A percentile compares a stretch with the other conserved stretches of the same genome.
These are phyloP conservation scores for Cucurbita argyrosperma DNA, from an alignment of 306 rosid species.

Conservation along the genomic window DNA sequence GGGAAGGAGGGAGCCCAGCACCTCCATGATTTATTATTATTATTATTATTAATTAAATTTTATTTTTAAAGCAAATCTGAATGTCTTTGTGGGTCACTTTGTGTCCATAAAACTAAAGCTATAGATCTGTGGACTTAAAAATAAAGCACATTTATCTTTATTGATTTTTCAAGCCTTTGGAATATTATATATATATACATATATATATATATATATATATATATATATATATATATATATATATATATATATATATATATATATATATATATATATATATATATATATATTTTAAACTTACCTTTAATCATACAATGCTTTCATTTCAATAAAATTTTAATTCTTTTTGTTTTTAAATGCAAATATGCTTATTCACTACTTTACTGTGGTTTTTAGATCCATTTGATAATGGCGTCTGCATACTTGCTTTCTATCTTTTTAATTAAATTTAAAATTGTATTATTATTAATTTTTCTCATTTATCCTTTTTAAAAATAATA, in stretches of 20 bases:
- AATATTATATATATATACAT: neutral
- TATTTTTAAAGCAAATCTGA: neutral
- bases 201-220: too few species aligned
- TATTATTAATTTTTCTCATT: too few species aligned
- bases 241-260: neutral
- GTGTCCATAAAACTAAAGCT: constrained; percentile 1
- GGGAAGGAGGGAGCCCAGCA: neutral
- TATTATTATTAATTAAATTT: too few species aligned
- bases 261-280: too few species aligned
- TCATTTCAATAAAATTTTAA: neutral
- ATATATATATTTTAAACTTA: neutral
- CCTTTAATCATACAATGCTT: neutral
- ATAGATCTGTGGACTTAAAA: constrained; percentile 8
- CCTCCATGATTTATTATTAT: neutral
- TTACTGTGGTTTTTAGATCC: neutral
- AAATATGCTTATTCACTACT: neutral
- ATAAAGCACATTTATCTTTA: constrained; percentile 1
- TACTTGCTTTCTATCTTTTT: neutral
- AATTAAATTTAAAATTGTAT: too few species aligned
- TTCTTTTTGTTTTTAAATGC: neutral
- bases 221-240: neutral
- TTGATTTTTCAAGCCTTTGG: neutral
- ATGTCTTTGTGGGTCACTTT: neutral
- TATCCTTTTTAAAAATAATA: too few species aligned
- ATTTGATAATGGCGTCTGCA: too few species aligned